Percentiles rank a stretch among this genome's conserved stretches.
Evolutionary conservation across 31 red algal genomes (phyloP).

Genomic region (Bonnemaisonia californica): DNA sequence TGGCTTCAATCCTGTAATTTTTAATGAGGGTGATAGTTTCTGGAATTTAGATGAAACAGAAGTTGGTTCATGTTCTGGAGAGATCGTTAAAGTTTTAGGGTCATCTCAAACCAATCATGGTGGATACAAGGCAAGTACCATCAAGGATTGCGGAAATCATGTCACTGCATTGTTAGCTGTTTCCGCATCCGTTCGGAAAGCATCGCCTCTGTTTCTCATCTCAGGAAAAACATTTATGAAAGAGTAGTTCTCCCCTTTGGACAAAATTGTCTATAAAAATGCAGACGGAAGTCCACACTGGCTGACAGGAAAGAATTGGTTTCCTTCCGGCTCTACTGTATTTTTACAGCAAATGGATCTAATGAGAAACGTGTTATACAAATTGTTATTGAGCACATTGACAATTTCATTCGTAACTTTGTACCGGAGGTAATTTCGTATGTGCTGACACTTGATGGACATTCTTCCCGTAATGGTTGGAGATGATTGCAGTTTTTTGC

Average conservation of each 20-base stretch:
- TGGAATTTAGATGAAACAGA: too few relatives aligned
- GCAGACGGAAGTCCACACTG: conserved; percentile 1
- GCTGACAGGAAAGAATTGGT: conserved; percentile 17
- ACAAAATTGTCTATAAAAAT: not conserved
- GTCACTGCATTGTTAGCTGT: conserved; percentile 19
- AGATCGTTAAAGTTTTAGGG: conserved; percentile 11
- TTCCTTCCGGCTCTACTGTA: not conserved
- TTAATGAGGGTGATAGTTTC: not conserved
- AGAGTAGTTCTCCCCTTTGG: not conserved
- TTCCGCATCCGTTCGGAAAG: not conserved
- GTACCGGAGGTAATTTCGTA: not conserved
- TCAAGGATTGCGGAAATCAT: not conserved
- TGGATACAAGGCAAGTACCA: not conserved
- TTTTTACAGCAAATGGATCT: not conserved
- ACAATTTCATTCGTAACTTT: conserved; percentile 12
- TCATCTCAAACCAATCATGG: not conserved
- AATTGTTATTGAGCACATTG: conserved; percentile 12
- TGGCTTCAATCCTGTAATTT: conserved; percentile 8
- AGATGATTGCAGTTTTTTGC: not conserved
- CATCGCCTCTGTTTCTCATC: conserved; percentile 11
- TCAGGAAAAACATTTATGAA: conserved; percentile 8
- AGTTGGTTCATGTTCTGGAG: not conserved
- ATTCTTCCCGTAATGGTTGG: conserved; percentile 17
- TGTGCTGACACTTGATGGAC: conserved; percentile 7
- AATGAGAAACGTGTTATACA: not conserved